Base-by-base conservation (phyloP, 1,284 basidiomycete genomes). In the Serendipita sp. region DNA sequence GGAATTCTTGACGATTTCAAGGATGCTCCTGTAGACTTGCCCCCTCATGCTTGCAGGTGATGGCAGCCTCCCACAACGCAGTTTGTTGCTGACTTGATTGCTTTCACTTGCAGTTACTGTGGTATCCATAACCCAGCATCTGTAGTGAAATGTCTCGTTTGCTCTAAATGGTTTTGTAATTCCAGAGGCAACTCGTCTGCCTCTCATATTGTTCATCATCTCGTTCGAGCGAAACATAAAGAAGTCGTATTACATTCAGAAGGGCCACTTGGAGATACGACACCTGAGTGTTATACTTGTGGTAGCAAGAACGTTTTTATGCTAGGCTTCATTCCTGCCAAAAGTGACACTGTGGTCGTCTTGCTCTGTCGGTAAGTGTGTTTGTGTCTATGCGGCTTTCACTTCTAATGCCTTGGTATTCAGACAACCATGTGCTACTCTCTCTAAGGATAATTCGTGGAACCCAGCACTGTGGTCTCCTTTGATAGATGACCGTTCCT, bases 281-380 rank as follows among this genome's bases (percentile, higher is more conserved):
- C 91, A 0, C 96, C 96, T 0, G 96, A 99, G 74, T 95, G 92
- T 74, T 99, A 99, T 79, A 94, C 95, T 72, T 99, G 96, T 71
- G 96, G 96, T n/a, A 93, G 91, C 77, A 98, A 98, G 76, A 99
- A 99, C 69, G 95, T 97, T 30, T 99, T 99, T 71, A 91, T 98
- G 83, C 83, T 99, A 22, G 96, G 96, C 1, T 99, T 99, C 72
- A 98, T 99, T 69, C 96, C 96, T 2, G 96, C 96, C 13, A 99
- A 99, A 77, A 93, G 91, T 71, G 96, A 99, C 71, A 97, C 96
- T 0, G 95, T 99, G 47, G 96, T 99, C 50, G 94, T 99, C 29
- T 78, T 99, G n/a, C 81, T 99, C 22, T 99, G 96, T 73, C 88
- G 95, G 87, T 92, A 70, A 67, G 88, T 68, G 13, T 32, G 17